Evolutionary conservation across 495 filamentous ascomycete genomes (phyloP).

Genomic region (Venustampulla echinocandica): DNA sequence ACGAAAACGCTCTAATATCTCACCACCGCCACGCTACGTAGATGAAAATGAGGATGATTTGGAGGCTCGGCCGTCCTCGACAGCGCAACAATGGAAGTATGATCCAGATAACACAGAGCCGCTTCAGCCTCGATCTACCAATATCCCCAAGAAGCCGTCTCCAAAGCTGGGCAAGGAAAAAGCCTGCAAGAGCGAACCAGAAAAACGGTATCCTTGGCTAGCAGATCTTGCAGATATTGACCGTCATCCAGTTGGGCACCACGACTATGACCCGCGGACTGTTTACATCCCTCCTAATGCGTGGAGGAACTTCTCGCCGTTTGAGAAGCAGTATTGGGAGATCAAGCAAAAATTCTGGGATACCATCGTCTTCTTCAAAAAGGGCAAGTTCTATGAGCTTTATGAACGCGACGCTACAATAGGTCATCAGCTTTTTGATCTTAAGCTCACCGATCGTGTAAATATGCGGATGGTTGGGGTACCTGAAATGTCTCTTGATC

Average conservation of each 20-base stretch:
- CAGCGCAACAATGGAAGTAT: conserved; percentile 76
- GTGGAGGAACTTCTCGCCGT: conserved; percentile 73
- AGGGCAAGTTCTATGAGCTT: conserved; percentile 98
- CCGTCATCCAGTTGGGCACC: conserved; percentile 66
- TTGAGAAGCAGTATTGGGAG: conserved; percentile 99
- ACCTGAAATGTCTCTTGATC: conserved; percentile 78
- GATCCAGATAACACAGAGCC: conserved; percentile 67
- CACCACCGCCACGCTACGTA: conserved; percentile 32
- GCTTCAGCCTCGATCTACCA: conserved; percentile 41
- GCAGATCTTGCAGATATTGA: conserved; percentile 77
- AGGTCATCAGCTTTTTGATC: conserved; percentile 91
- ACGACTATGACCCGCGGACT: conserved; percentile 87
- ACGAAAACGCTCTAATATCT: conserved; percentile 47
- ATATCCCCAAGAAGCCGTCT: conserved; percentile 33
- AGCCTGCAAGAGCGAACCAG: conserved; percentile 67
- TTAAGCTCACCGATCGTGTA: conserved; percentile 95
- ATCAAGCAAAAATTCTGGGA: conserved; percentile 98
- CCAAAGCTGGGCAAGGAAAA: conserved; percentile 56
- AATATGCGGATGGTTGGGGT: conserved; percentile 99
- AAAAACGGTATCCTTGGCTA: conserved; percentile 81
- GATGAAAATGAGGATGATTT: conserved; percentile 33
- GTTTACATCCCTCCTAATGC: conserved; percentile 77
- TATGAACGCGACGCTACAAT: conserved; percentile 98
- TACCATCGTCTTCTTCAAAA: conserved; percentile 98
- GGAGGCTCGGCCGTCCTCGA: conserved; percentile 55